A percentile compares a stretch with the other conserved stretches of the same genome.
Evolutionary conservation across 1,284 basidiomycete species (phyloP).

Genomic region (Ustilago xerochloae): DNA sequence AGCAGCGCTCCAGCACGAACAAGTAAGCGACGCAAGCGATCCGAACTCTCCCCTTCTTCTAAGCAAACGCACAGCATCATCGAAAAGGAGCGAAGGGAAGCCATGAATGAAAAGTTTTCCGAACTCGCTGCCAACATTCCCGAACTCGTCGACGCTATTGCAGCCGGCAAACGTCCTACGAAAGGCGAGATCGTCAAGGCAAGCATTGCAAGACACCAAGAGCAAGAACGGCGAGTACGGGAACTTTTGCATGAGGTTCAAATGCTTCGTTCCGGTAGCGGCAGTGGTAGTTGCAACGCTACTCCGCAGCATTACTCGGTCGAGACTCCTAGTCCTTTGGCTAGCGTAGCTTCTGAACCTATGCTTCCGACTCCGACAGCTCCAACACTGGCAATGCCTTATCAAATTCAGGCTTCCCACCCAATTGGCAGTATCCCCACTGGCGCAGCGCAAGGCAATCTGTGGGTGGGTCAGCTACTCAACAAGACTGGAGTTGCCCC

Average conservation of each 20-base stretch:
- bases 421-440: slow-evolving; percentile 15
- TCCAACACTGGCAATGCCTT: slow-evolving; percentile 18
- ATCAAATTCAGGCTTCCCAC: slow-evolving; percentile 36
- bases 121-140: slow-evolving; percentile 48
- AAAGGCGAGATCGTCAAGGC: slow-evolving; percentile 56
- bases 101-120: slow-evolving; percentile 50
- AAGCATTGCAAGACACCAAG: slow-evolving; percentile 39
- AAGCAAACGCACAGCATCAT: slow-evolving; percentile 50
- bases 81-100: slow-evolving; percentile 48
- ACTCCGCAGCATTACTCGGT: slow-evolving; percentile 4
- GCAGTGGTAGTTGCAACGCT: neutral
- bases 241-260: slow-evolving; percentile 38
- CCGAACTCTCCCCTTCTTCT: slow-evolving; percentile 46
- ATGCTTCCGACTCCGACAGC: slow-evolving; percentile 9
- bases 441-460: slow-evolving; percentile 7
- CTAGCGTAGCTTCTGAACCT: slow-evolving; percentile 8
- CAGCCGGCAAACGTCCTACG: slow-evolving; percentile 38
- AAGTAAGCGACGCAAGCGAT: slow-evolving; percentile 43
- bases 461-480: slow-evolving; percentile 46
- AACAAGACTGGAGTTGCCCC: slow-evolving; percentile 16
- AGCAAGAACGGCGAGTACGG: slow-evolving; percentile 39
- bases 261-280: slow-evolving; percentile 23
- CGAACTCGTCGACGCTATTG: slow-evolving; percentile 40
- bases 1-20: slow-evolving; percentile 15
- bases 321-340: slow-evolving; percentile 11